Evolutionary conservation across 257 asterid species (phyloP).

Genomic region (Solanum lignicaule): DNA sequence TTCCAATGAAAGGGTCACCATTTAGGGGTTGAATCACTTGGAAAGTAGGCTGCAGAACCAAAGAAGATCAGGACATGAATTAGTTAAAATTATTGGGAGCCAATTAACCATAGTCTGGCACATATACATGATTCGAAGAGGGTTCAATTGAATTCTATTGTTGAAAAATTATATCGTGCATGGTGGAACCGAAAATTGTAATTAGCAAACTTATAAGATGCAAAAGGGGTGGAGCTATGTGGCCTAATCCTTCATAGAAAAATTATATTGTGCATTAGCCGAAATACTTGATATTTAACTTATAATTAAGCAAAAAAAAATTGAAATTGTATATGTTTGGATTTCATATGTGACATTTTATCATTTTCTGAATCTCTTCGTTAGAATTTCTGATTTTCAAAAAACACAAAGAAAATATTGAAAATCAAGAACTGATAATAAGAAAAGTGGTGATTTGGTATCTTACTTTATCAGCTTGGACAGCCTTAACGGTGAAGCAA

Average conservation of each 20-base stretch:
- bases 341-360: background rate
- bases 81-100: background rate
- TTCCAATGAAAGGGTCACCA: constrained; percentile 97
- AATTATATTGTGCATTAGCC: no score
- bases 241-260: background rate
- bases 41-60: constrained; percentile 66
- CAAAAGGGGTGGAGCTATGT: no score
- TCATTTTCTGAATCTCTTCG: fast-evolving
- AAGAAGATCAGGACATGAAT: background rate
- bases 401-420: background rate
- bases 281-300: no score
- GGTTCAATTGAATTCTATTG: background rate
- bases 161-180: background rate
- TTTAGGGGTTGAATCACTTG: constrained; percentile 90
- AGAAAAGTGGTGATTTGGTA: background rate
- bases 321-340: background rate
- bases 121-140: background rate
- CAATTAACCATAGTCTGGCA: background rate
- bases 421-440: background rate
- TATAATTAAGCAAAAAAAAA: no score
- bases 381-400: background rate
- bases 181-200: background rate
- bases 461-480: constrained; percentile 69
- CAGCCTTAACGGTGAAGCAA: constrained; percentile 57
- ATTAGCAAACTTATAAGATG: background rate